A percentile compares a stretch with the other conserved stretches of the same genome.
Evolutionary conservation across 371 early-diverging fungal genomes (phyloP).

Genomic region (Mucor ambiguus): DNA sequence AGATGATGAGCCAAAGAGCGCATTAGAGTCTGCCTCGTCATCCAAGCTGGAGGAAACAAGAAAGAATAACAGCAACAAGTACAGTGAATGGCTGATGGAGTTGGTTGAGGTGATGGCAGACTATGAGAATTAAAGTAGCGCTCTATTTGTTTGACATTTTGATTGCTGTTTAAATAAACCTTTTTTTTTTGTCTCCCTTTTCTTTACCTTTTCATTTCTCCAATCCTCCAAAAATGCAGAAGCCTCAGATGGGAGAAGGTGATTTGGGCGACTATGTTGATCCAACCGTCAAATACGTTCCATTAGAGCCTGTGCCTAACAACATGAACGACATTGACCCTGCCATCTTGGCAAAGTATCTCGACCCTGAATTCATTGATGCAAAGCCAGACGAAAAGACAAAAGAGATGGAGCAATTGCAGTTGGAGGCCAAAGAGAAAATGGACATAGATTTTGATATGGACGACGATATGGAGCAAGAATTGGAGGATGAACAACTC

Average conservation of each 20-base stretch:
- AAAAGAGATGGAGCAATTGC: conserved; percentile 25
- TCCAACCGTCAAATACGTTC: conserved; percentile 19
- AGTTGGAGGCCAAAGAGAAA: conserved; percentile 29
- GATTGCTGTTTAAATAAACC: neutral
- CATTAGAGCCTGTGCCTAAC: conserved; percentile 21
- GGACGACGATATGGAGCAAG: conserved; percentile 20
- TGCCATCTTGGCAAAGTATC: conserved; percentile 22
- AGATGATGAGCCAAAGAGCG: conserved; percentile 25
- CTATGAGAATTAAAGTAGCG: conserved; percentile 32
- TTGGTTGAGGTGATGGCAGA: conserved; percentile 51
- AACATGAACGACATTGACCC: conserved; percentile 38
- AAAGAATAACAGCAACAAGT: conserved; percentile 26
- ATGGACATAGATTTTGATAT: conserved; percentile 27
- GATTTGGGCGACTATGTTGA: conserved; percentile 18
- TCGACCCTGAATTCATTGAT: conserved; percentile 40
- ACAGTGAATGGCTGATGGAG: conserved; percentile 49
- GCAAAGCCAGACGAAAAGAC: conserved; percentile 27
- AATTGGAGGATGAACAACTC: conserved; percentile 15
- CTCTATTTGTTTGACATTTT: neutral
- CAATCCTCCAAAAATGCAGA: neutral
- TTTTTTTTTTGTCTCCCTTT: neutral
- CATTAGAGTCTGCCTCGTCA: neutral
- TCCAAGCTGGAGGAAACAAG: conserved; percentile 10
- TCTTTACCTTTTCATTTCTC: neutral
- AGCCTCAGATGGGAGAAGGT: neutral